phyloP scores from a whole-genome alignment of 495 filamentous ascomycete species.

The Penicillium atrosanguineum region DNA sequence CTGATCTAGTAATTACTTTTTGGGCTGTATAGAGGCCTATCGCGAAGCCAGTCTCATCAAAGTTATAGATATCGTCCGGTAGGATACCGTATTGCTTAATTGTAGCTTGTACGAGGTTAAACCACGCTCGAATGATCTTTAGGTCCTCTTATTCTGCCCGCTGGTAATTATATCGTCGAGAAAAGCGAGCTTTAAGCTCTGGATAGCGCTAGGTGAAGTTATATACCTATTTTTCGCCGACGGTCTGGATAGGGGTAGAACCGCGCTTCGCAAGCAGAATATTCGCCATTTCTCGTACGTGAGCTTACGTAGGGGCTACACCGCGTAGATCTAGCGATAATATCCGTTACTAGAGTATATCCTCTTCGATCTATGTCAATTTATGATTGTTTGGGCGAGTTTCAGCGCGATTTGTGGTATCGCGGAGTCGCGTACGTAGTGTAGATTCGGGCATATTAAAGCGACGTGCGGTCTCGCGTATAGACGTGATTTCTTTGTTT shows the following conservation, averaged over 20 bases:
- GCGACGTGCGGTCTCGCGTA: neutral
- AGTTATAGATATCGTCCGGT: slow-evolving; percentile 4
- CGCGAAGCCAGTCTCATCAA: slow-evolving; percentile 43
- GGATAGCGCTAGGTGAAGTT: too few species aligned
- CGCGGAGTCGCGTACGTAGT: neutral
- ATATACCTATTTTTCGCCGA: too few species aligned
- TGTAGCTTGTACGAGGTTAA: too few species aligned
- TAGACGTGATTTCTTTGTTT: neutral
- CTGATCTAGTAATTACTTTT: slow-evolving; percentile 29
- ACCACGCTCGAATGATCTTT: too few species aligned
- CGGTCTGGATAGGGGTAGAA: too few species aligned
- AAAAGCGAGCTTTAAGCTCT: too few species aligned
- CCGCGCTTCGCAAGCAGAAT: too few species aligned
- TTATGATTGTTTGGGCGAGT: slow-evolving; percentile 7
- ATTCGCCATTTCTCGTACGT: slow-evolving; percentile 9
- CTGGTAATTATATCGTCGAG: too few species aligned
- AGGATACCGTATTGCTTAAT: too few species aligned
- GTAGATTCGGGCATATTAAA: neutral
- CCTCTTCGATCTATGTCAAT: slow-evolving; percentile 24
- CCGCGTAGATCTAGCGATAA: slow-evolving; percentile 17
- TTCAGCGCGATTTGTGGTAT: neutral
- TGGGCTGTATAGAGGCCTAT: slow-evolving; percentile 33
- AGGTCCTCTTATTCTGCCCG: too few species aligned
- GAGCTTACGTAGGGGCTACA: neutral
- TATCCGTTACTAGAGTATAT: too few species aligned